Percentiles rank a stretch among this genome's conserved stretches.
Conservation (phyloP, 345 rosid genomes). For the Ricinus communis region DNA sequence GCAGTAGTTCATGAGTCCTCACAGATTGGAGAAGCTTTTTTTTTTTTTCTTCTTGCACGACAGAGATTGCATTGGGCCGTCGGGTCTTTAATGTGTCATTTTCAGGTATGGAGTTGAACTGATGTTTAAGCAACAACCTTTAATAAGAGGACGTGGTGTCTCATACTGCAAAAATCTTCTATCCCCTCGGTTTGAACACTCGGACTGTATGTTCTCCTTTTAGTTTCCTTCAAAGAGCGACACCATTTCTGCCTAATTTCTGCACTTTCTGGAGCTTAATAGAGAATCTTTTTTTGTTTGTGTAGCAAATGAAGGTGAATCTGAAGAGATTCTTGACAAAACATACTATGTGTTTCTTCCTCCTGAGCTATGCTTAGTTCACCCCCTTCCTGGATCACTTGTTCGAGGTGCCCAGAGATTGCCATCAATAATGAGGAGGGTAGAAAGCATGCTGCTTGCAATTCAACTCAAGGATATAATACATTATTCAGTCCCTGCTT, state of each 20-base stretch:
- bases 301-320: constrained; percentile 52
- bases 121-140: constrained; percentile 65
- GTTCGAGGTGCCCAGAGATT: constrained; percentile 97
- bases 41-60: constrained; percentile 53
- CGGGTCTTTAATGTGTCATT: constrained; percentile 35
- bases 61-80: constrained; percentile 48
- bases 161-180: constrained; percentile 96
- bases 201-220: constrained; percentile 50
- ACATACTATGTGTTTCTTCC: constrained; percentile 95
- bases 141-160: constrained; percentile 96
- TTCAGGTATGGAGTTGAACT: constrained; percentile 91
- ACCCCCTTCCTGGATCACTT: constrained; percentile 95
- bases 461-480: constrained; percentile 76
- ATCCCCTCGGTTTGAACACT: constrained; percentile 92
- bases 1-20: constrained; percentile 36
- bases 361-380: constrained; percentile 84
- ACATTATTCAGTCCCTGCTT: constrained; percentile 64
- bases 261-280: constrained; percentile 25
- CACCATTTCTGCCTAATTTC: neutral
- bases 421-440: constrained; percentile 97
- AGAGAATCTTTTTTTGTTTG: neutral
- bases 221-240: neutral
- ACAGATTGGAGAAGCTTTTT: constrained; percentile 45
- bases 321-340: constrained; percentile 73
- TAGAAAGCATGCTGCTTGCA: constrained; percentile 95